A percentile compares a stretch with the other conserved stretches of the same genome.
phyloP scores from a whole-genome alignment of 2,329 filamentous ascomycete genomes.

The Arthrobotrys musiformis region DNA sequence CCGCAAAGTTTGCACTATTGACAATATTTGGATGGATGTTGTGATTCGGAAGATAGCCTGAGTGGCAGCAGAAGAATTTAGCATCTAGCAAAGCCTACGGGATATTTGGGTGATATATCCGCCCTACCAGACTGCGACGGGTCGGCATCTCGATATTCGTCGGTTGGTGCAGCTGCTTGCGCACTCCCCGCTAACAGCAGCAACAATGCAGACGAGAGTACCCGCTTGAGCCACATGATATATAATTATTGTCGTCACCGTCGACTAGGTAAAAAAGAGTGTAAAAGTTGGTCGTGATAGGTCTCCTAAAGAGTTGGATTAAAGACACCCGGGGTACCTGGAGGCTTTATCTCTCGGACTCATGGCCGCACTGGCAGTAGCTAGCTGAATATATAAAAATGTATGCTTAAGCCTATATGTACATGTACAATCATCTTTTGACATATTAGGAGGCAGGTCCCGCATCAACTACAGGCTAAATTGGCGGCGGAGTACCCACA shows the following conservation, averaged over 20 bases:
- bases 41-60: conserved; percentile 48
- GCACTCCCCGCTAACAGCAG: neutral
- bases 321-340: neutral
- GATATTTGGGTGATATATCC: neutral
- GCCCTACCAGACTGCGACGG: conserved; percentile 39
- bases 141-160: conserved; percentile 48
- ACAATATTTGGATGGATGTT: conserved; percentile 45
- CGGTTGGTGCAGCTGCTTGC: conserved; percentile 16
- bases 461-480: neutral
- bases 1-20: conserved; percentile 28
- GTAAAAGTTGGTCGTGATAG: neutral
- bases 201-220: neutral
- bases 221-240: conserved; percentile 5
- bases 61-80: neutral
- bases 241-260: neutral
- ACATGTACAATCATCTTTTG: too few relatives aligned
- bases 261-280: neutral
- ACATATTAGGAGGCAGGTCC: neutral
- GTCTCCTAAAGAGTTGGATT: neutral
- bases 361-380: too few relatives aligned
- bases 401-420: neutral
- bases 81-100: neutral
- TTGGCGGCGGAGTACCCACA: neutral
- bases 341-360: neutral
- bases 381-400: too few relatives aligned